Conservation (phyloP, 495 filamentous ascomycete genomes). For the Tuber umbilicatum region DNA sequence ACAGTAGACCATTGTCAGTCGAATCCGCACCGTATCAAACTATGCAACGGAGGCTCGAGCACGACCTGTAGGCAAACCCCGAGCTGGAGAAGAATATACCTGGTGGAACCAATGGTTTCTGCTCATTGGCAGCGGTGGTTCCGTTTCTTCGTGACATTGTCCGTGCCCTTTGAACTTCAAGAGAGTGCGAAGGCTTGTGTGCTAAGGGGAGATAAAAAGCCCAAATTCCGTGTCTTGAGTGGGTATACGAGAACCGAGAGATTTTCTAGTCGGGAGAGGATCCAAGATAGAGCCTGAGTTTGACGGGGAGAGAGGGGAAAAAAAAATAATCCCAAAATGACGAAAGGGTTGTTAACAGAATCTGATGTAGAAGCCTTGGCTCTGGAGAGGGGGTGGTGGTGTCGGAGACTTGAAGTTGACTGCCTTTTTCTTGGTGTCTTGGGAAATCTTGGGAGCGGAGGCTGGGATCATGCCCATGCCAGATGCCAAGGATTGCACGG, state of each 20-base stretch:
- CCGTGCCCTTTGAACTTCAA: background rate
- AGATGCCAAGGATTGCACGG: background rate
- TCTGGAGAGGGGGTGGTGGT: background rate
- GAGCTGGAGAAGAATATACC: background rate
- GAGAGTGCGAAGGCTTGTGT: background rate
- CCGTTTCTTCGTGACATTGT: constrained; percentile 34
- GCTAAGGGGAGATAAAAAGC: background rate
- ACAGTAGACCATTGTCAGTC: background rate
- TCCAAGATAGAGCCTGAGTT: background rate
- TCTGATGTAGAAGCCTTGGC: background rate
- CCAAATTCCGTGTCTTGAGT: background rate
- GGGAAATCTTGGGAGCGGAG: background rate
- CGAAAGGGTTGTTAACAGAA: background rate
- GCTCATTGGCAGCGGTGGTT: constrained; percentile 16
- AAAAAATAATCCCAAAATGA: background rate
- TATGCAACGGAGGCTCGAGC: background rate
- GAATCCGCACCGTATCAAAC: background rate
- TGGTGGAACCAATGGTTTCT: background rate
- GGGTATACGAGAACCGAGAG: background rate
- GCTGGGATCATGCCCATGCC: constrained; percentile 2
- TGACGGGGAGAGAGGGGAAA: background rate
- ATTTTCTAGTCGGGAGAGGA: background rate
- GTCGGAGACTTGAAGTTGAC: background rate
- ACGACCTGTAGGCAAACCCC: background rate
- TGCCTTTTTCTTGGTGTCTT: background rate